A percentile compares a stretch with the other conserved stretches of the same genome.
These are phyloP conservation scores for Papilionanthe hybrid DNA, from an alignment of 116 monocot genomes.

Conservation along the genomic window DNA sequence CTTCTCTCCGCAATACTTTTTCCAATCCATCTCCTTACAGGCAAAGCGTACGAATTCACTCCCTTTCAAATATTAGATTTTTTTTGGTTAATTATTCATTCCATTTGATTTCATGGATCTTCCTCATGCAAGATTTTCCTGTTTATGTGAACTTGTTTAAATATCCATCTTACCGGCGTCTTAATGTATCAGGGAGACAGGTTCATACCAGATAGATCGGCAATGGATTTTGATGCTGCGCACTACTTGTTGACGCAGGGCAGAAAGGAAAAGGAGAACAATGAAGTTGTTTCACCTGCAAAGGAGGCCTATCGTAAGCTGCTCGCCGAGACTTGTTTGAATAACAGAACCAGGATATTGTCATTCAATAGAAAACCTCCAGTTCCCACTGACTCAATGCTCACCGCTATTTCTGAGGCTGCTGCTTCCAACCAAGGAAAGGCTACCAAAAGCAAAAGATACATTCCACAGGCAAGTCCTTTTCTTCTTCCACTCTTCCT, in stretches of 20 bases:
- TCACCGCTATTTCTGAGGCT: constrained; percentile 12
- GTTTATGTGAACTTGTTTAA: background rate
- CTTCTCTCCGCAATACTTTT: constrained; percentile 27
- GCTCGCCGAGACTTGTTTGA: constrained; percentile 56
- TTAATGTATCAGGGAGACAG: constrained; percentile 45
- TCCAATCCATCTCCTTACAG: constrained; percentile 12
- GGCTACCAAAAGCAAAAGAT: constrained; percentile 30
- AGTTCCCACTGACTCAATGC: constrained; percentile 1
- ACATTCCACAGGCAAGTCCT: constrained; percentile 48
- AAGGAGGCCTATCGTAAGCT: constrained; percentile 67
- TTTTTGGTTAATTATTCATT: background rate
- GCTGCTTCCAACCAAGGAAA: constrained; percentile 19
- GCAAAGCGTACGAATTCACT: constrained; percentile 23
- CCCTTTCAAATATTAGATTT: background rate
- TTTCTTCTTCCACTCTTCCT: background rate
- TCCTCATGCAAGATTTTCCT: background rate
- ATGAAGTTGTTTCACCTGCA: constrained; percentile 32
- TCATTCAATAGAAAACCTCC: constrained; percentile 71
- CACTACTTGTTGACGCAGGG: constrained; percentile 43
- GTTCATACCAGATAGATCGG: constrained; percentile 74
- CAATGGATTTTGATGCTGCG: constrained; percentile 73
- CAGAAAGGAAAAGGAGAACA: constrained; percentile 53
- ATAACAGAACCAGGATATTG: constrained; percentile 61
- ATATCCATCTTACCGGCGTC: too few species aligned
- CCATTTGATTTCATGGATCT: background rate